phyloP scores from a whole-genome alignment of 352 stramenopile species.

The Pythium pyrilobum region DNA sequence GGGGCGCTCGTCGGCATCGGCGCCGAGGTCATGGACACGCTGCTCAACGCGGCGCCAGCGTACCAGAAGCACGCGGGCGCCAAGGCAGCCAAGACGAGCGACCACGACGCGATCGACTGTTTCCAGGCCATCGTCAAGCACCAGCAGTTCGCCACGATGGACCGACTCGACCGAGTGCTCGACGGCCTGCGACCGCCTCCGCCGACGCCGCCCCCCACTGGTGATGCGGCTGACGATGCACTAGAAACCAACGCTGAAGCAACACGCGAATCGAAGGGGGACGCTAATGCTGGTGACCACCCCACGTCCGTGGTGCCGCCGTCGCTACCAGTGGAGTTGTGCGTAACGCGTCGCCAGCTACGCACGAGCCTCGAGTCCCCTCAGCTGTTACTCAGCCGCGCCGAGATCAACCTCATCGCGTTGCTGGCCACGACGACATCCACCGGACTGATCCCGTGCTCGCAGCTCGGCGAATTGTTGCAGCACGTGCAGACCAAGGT shows the following conservation, averaged over 20 bases:
- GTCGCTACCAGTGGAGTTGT: constrained; percentile 9
- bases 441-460: constrained; percentile 23
- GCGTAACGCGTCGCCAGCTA: constrained; percentile 37
- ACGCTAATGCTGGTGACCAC: too few relatives aligned
- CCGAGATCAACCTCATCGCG: constrained; percentile 53
- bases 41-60: constrained; percentile 15
- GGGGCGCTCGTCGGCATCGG: constrained; percentile 35
- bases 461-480: constrained; percentile 33
- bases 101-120: constrained; percentile 27
- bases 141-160: constrained; percentile 32
- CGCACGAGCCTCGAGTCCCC: constrained; percentile 44
- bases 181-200: constrained; percentile 19
- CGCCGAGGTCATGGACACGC: constrained; percentile 46
- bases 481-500: constrained; percentile 43
- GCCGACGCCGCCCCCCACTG: neutral
- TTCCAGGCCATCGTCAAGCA: constrained; percentile 6
- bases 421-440: constrained; percentile 31
- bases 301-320: neutral
- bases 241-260: neutral
- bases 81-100: neutral
- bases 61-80: constrained; percentile 9
- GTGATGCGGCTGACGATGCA: neutral
- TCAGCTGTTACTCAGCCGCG: constrained; percentile 42
- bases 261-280: neutral
- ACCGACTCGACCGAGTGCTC: constrained; percentile 34